Percentiles rank a stretch among this genome's conserved stretches.
Evolutionary conservation across 2,329 filamentous ascomycete genomes (phyloP).

Genomic region (Fusarium sp.): DNA sequence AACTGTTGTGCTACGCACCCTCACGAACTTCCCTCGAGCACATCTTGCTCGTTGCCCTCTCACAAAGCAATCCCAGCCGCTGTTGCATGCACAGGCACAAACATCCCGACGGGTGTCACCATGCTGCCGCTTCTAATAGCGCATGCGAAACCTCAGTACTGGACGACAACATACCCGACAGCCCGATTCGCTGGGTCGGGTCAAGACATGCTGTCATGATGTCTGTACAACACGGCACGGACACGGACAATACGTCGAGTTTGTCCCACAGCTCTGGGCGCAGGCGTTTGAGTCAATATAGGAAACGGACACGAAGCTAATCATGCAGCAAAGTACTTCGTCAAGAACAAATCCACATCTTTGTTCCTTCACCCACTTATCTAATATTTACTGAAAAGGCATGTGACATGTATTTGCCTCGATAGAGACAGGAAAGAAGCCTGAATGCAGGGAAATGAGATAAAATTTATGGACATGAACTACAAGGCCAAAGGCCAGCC

Average conservation of each 20-base stretch:
- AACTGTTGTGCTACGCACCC: conserved; percentile 20
- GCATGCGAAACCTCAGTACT: background rate
- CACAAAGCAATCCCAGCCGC: conserved; percentile 20
- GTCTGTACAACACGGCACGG: background rate
- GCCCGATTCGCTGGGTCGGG: conserved; percentile 31
- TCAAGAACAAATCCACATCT: conserved; percentile 17
- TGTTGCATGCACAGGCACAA: conserved; percentile 16
- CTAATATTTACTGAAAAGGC: background rate
- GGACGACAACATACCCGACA: conserved; percentile 11
- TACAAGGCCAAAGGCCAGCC: background rate
- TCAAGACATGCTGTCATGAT: conserved; percentile 24
- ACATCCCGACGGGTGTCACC: conserved; percentile 35
- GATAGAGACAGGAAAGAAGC: conserved; percentile 11
- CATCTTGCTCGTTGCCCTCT: conserved; percentile 16
- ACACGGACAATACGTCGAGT: conserved; percentile 2
- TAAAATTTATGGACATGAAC: conserved; percentile 4
- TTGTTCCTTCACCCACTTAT: conserved; percentile 9
- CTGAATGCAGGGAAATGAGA: background rate
- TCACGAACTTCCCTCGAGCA: background rate
- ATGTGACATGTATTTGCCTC: background rate
- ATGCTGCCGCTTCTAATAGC: conserved; percentile 3
- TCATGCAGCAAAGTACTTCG: background rate
- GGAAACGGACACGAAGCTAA: background rate
- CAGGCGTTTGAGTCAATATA: background rate
- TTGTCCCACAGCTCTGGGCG: conserved; percentile 8